These are phyloP conservation scores for Metschnikowia amazonensis DNA, from an alignment of 805 yeast species.

Conservation along the genomic window DNA sequence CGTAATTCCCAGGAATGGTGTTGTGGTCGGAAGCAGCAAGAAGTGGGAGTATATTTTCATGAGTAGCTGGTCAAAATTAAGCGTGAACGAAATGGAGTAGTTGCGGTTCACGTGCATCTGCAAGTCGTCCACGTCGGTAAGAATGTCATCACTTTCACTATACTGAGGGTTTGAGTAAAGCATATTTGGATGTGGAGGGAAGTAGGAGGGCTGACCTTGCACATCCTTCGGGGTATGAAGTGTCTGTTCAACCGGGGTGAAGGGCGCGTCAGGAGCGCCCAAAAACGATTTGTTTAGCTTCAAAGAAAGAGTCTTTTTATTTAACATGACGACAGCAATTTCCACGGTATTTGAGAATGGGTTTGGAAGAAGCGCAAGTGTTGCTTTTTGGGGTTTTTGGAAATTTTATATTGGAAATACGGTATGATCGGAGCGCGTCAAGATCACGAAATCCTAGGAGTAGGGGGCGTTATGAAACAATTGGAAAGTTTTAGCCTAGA, in stretches of 20 bases:
- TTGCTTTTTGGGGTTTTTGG: not conserved
- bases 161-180: conserved; percentile 32
- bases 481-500: not conserved
- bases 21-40: conserved; percentile 41
- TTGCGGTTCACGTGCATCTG: conserved; percentile 19
- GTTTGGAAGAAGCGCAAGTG: not conserved
- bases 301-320: conserved; percentile 34
- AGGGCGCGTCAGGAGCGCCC: conserved; percentile 30
- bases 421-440: conserved; percentile 1
- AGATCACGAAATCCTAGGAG: not conserved
- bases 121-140: conserved; percentile 38
- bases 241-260: conserved; percentile 44
- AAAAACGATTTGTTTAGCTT: conserved; percentile 31
- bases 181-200: conserved; percentile 13
- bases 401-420: not conserved
- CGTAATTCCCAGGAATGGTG: conserved; percentile 40
- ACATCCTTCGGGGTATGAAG: conserved; percentile 37
- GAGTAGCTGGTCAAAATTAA: conserved; percentile 35
- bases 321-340: conserved; percentile 19
- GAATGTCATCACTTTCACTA: conserved; percentile 40
- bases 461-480: not conserved
- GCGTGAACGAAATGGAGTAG: conserved; percentile 35
- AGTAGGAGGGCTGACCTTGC: conserved; percentile 9
- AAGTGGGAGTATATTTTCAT: conserved; percentile 32
- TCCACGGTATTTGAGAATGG: not conserved